phyloP scores from a whole-genome alignment of 176 grass and related monocot genomes.

The Bonia amplexicaulis region DNA sequence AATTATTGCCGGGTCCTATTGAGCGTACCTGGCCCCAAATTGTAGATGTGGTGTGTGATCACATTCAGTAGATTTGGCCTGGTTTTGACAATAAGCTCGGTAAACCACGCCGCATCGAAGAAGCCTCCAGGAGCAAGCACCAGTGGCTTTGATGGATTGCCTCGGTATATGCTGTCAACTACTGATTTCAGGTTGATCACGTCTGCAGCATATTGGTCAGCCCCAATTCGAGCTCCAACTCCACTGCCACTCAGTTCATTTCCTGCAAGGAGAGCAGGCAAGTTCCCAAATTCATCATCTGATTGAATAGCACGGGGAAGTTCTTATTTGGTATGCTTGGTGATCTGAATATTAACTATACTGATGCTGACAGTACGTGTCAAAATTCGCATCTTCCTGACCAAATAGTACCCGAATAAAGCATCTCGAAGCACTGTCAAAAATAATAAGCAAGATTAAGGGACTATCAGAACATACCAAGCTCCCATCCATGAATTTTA shows the following conservation, averaged over 20 bases:
- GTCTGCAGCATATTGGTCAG: conserved; percentile 62
- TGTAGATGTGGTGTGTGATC: conserved; percentile 92
- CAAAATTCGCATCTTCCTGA: not conserved
- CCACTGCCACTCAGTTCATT: conserved; percentile 82
- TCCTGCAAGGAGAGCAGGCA: conserved; percentile 34
- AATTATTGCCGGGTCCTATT: not conserved
- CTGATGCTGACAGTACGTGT: not conserved
- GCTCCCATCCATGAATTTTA: conserved; percentile 81
- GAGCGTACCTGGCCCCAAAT: conserved; percentile 67
- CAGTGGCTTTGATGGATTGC: conserved; percentile 50
- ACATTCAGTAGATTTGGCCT: conserved; percentile 61
- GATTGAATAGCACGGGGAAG: not conserved
- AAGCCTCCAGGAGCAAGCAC: conserved; percentile 86
- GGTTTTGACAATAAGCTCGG: conserved; percentile 55
- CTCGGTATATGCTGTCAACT: conserved; percentile 37
- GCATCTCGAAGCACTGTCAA: not conserved
- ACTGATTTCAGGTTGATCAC: conserved; percentile 55
- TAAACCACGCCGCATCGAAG: conserved; percentile 67
- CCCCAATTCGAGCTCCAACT: conserved; percentile 53
- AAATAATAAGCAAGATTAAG: not conserved
- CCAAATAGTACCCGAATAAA: not conserved
- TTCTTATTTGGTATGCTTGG: conserved; percentile 2
- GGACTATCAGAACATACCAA: conserved; percentile 45
- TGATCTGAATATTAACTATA: conserved; percentile 18
- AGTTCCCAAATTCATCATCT: not conserved